phyloP scores from a whole-genome alignment of 352 stramenopile genomes.

The Globisporangium takayamanum region DNA sequence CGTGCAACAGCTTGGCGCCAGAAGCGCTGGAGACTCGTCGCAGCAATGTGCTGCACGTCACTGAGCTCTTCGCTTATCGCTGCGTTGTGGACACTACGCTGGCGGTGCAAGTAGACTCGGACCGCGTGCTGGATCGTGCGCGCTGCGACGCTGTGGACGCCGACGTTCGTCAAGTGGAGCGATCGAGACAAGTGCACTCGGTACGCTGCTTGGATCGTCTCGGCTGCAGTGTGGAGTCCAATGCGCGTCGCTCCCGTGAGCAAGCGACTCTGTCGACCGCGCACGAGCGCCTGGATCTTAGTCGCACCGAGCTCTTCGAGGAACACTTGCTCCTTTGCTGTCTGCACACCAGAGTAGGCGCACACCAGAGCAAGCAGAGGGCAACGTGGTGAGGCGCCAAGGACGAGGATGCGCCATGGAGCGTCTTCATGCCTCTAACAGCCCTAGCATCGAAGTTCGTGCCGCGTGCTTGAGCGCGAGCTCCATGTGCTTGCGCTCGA shows the following conservation, averaged over 20 bases:
- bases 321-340: constrained; percentile 33
- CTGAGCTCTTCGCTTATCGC: constrained; percentile 26
- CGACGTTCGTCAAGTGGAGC: constrained; percentile 12
- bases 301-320: constrained; percentile 38
- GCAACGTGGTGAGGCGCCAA: not conserved
- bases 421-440: not conserved
- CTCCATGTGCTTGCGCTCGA: constrained; percentile 48
- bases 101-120: constrained; percentile 20
- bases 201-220: constrained; percentile 42
- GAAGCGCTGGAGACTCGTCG: constrained; percentile 38
- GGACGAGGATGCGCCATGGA: not conserved
- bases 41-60: constrained; percentile 50
- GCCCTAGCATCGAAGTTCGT: constrained; percentile 5
- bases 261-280: constrained; percentile 48
- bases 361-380: not conserved
- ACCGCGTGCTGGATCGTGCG: constrained; percentile 43
- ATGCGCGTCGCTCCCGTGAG: constrained; percentile 37
- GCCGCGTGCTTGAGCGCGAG: constrained; percentile 41
- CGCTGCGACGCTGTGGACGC: constrained; percentile 42
- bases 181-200: constrained; percentile 17
- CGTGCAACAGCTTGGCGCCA: constrained; percentile 24
- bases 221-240: constrained; percentile 34
- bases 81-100: constrained; percentile 18
- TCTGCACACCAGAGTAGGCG: constrained; percentile 13
- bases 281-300: constrained; percentile 62